Percentiles rank a stretch among this genome's conserved stretches.
Conservation (phyloP, 495 filamentous ascomycete genomes). For the Friedmanniomyces endolithicus region DNA sequence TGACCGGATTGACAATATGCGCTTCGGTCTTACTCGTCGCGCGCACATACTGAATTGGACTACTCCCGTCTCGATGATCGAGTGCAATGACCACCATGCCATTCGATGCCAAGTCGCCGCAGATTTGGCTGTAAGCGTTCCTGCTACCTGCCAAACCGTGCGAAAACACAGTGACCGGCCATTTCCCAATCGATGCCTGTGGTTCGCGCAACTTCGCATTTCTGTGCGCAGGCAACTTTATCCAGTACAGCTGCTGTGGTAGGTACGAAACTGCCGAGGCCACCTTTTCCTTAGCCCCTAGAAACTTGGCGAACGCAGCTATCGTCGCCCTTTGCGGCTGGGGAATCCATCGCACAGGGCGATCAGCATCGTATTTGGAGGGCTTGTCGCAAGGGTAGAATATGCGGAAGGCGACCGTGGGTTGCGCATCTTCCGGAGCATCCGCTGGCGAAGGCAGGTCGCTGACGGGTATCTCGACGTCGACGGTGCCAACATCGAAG, state of each 20-base stretch:
- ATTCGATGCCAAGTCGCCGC: constrained; percentile 57
- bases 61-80: constrained; percentile 65
- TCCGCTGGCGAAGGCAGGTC: constrained; percentile 42
- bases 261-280: constrained; percentile 52
- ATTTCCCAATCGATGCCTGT: constrained; percentile 40
- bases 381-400: constrained; percentile 54
- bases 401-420: constrained; percentile 60
- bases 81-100: constrained; percentile 63
- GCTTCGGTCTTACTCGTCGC: constrained; percentile 21
- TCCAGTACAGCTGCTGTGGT: constrained; percentile 54
- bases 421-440: constrained; percentile 40
- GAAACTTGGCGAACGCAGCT: constrained; percentile 53
- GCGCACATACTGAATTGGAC: constrained; percentile 50
- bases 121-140: constrained; percentile 63
- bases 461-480: constrained; percentile 57
- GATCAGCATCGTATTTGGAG: constrained; percentile 21
- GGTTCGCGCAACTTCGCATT: constrained; percentile 38
- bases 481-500: constrained; percentile 59
- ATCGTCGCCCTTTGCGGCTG: constrained; percentile 57
- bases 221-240: constrained; percentile 44
- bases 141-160: constrained; percentile 64
- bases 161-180: constrained; percentile 71
- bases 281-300: constrained; percentile 43
- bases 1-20: constrained; percentile 34
- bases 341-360: constrained; percentile 55